phyloP scores from a whole-genome alignment of 345 rosid genomes.

The Murraya koenigii region DNA sequence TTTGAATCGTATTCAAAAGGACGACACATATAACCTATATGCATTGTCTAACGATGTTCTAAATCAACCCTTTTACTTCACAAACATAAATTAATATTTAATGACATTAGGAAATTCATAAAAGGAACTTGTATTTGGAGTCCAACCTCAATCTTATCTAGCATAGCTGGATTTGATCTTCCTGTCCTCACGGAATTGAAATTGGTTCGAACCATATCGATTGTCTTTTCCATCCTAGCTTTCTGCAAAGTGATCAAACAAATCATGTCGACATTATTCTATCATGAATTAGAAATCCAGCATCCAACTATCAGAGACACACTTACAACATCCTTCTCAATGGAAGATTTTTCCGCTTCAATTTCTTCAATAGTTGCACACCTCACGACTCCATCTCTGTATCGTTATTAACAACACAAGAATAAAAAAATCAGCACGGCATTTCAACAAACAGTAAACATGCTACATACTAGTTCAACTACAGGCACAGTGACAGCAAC shows the following conservation, averaged over 20 bases:
- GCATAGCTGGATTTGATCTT: slow-evolving; percentile 76
- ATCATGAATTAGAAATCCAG: not conserved
- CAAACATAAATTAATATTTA: not conserved
- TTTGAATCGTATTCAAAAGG: not conserved
- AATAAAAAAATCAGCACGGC: not conserved
- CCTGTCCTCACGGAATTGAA: slow-evolving; percentile 92
- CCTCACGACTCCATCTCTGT: slow-evolving; percentile 55
- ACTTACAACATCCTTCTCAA: slow-evolving; percentile 83
- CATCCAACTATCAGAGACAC: not conserved
- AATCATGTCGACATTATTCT: not conserved
- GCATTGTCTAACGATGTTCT: not conserved
- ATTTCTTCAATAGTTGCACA: slow-evolving; percentile 91
- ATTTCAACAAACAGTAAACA: slow-evolving; percentile 14
- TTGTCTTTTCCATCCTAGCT: slow-evolving; percentile 89
- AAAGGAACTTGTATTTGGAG: not conserved
- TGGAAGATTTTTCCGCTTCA: slow-evolving; percentile 70
- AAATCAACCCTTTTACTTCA: not conserved
- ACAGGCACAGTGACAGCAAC: slow-evolving; percentile 2
- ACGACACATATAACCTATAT: not conserved
- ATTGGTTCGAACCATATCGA: slow-evolving; percentile 65
- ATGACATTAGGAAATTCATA: not conserved
- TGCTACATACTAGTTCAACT: not conserved
- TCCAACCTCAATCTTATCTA: slow-evolving; percentile 80
- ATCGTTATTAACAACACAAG: slow-evolving; percentile 5
- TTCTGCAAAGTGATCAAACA: slow-evolving; percentile 37